These are phyloP conservation scores for Cucumis melo DNA, from an alignment of 306 rosid genomes.

Conservation along the genomic window DNA sequence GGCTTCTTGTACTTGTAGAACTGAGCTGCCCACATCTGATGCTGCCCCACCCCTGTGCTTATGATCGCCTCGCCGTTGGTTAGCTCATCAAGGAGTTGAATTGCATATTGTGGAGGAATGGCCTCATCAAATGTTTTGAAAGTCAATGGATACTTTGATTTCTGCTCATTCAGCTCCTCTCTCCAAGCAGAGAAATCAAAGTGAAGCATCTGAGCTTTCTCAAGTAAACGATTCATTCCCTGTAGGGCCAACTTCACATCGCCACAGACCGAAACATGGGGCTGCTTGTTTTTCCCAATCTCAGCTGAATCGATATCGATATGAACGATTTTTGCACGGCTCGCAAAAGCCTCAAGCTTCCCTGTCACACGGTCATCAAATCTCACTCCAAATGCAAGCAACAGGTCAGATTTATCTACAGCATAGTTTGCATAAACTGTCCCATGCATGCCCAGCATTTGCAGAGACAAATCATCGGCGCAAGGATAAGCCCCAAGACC, in stretches of 20 bases:
- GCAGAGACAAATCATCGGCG: constrained; percentile 39
- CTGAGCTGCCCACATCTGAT: constrained; percentile 27
- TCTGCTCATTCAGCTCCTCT: constrained; percentile 59
- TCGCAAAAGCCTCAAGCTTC: constrained; percentile 77
- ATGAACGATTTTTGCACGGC: constrained; percentile 82
- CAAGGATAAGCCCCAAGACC: constrained; percentile 63
- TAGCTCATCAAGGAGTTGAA: constrained; percentile 72
- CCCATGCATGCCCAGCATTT: constrained; percentile 90
- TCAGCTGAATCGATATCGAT: constrained; percentile 87
- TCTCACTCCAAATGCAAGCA: constrained; percentile 89
- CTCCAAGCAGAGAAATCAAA: constrained; percentile 55
- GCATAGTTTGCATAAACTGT: constrained; percentile 89
- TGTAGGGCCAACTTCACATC: constrained; percentile 63
- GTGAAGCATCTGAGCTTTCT: constrained; percentile 12
- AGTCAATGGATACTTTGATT: constrained; percentile 44
- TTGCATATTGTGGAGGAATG: constrained; percentile 76
- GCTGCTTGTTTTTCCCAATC: constrained; percentile 93
- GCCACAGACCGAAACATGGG: constrained; percentile 56
- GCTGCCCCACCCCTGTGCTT: constrained; percentile 93
- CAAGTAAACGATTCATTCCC: constrained; percentile 50
- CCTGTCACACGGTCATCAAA: constrained; percentile 91
- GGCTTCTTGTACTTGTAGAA: constrained; percentile 66
- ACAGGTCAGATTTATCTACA: constrained; percentile 56
- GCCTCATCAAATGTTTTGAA: constrained; percentile 54
- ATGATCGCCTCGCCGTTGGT: constrained; percentile 67